Evolutionary conservation across 306 rosid species (phyloP), one percentile per base, ranked within the genome.

Genomic region (Inga oerstediana): DNA sequence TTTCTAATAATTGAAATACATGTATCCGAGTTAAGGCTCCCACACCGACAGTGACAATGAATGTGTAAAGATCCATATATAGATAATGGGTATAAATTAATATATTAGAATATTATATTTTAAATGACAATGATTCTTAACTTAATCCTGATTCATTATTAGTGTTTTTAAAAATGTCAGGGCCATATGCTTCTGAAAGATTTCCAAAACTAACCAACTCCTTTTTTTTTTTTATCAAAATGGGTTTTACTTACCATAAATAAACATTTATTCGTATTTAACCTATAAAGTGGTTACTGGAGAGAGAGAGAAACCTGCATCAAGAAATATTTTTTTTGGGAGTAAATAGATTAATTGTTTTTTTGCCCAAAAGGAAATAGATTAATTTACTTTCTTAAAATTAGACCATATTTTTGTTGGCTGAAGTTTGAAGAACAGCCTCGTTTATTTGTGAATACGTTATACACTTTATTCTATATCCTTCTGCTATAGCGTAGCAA

Each of bases 401-500:
- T 54, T 1, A 58, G 30, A 58, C 4, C 65, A 58, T 58, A 37
- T 1, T 3, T 8, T 3, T 58, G 30, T n/a, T 58, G 65, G 3
- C 30, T 58, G 65, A 58, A 58, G 65, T n/a, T 58, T 58, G 65
- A 61, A 61, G 15, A 22, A 61, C 34, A 58, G 9, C 67, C 15
- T 24, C 65, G 8, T 52, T 52, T 58, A 9, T n/a, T 22, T 61
- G 2, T 61, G 32, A n/a, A 61, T 61, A 61, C 1, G 34, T n/a
- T 61, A 54, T 10, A 3, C 16, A 61, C 67, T 22, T 22, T 22
- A 68, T 69, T 10, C 10, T 13, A n/a, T 88, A 89, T 17, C 24
- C 8, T 2, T 13, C 19, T 39, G 73, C 61, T 84, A 77, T 83
- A 39, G 91, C 82, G 75, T 82, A 79, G 19, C 45, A 74, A 35